Base-by-base conservation (phyloP, 768 basidiomycete genomes). In the Amanita rimosa region DNA sequence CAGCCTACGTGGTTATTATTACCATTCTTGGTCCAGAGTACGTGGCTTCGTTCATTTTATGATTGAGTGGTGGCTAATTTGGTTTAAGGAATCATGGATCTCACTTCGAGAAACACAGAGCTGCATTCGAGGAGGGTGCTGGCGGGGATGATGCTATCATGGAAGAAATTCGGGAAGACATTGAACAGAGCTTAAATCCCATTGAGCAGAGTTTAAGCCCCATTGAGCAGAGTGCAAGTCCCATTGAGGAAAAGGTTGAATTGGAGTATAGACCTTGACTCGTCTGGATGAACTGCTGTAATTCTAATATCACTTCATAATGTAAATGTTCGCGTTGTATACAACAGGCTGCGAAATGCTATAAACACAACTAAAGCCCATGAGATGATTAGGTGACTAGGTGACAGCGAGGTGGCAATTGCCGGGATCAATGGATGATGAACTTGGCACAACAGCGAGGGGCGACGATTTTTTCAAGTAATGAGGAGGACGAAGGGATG, bases 91-190 rank as follows among this genome's bases (percentile, higher is more conserved):
- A 85, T 51, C 85, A 85, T 55, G 77, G 81, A 7, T 71, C 78
- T 8, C 87, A 85, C 65, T 97, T 95, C 58, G 93, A 97, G 69
- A 75, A 84, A 53, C 74, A 80, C 57, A 84, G 82, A 63, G 62
- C 81, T 2, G 91, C 88, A 1, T 85, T 85, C 64, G 85, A 93
- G 58, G 73, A 81, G 52, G 87, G 87, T 48, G 85, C 76, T 26
- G 71, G 62, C 19, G 67, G 70, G 29, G 80, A 78, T 27, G 69
- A 69, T 19, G 60, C 61, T 2, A 52, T 66, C 16, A 62, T 59
- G 17, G 60, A 60, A 8, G 63, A 64, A 5, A 61, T 52, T 10
- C 21, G 22, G 11, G 46, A 24, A 19, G 49, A 51, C 1, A 51
- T 19, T 19, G 36, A 26, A 6, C 40, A 26, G 39, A 14, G 44